Evolutionary conservation across 73 alveolate species (phyloP).

Genomic region (Paramecium caudatum): DNA sequence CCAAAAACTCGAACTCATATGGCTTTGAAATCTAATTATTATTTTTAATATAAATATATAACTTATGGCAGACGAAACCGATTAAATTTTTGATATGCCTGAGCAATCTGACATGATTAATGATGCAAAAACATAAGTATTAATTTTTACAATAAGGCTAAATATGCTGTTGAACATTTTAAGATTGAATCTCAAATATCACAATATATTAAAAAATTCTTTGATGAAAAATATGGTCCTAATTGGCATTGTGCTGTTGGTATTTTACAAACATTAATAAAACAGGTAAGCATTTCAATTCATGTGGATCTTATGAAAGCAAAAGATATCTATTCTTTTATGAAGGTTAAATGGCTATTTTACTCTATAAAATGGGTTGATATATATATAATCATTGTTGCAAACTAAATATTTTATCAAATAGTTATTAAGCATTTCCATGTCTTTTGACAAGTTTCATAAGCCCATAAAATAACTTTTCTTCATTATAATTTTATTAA

Average conservation of each 20-base stretch:
- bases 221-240: constrained; percentile 98
- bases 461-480: constrained; percentile 17
- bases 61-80: constrained; percentile 70
- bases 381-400: not conserved
- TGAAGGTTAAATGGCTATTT: constrained; percentile 97
- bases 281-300: constrained; percentile 95
- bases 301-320: constrained; percentile 94
- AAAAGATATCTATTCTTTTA: constrained; percentile 98
- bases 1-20: not conserved
- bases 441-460: constrained; percentile 9
- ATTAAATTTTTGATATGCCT: constrained; percentile 74
- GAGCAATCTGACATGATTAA: constrained; percentile 76
- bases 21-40: not conserved
- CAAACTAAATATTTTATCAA: not conserved
- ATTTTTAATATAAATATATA: constrained; percentile 20
- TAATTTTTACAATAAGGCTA: constrained; percentile 51
- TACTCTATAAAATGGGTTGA: constrained; percentile 89
- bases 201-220: constrained; percentile 91
- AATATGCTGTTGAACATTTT: constrained; percentile 87
- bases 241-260: constrained; percentile 85
- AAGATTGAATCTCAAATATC: constrained; percentile 94
- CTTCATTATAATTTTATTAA: not conserved
- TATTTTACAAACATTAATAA: not conserved
- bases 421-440: constrained; percentile 10
- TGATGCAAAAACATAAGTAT: constrained; percentile 71